Base-by-base conservation (phyloP, 148 eudicot species). In the Camellia lanceoleosa region DNA sequence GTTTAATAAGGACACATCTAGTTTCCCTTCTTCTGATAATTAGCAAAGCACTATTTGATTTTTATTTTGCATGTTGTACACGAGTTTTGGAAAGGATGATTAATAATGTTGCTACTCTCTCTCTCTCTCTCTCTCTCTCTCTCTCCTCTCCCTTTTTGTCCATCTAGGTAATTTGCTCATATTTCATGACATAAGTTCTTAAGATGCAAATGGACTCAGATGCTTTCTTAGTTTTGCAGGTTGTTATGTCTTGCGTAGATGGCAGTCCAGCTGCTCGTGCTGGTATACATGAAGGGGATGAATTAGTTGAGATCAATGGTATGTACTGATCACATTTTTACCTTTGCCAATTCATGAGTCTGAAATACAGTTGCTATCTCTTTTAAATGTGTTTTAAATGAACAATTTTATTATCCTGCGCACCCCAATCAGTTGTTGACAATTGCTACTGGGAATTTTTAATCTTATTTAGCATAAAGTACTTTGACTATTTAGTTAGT, bases 241-340 rank as follows among this genome's bases (percentile, higher is more conserved):
- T 95, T 59, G 93, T 95, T 83, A 76, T 89, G 80, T 91, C 93
- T 52, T 93, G 99, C 76, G 85, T 95, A 63, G 94, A 90, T 78
- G 92, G 88, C 82, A 90, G 98, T 58, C 98, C 98, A 44, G 98
- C 95, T 85, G 93, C 89, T 83, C 95, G 95, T 78, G 93, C 97
- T 75, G 98, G 98, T 63, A 90, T 92, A 75, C 93, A 79, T 63
- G 92, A 90, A 81, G 98, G 98, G 71, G 98, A 94, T 79, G 97
- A 94, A 80, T 80, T 94, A 47, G 84, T 92, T 73, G 98, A 94
- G 83, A 94, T 94, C 74, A 89, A 94, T 75, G 98, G 98, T 94
- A 68, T 62, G 81, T 56, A 68, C 23, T 49, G 20, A 55, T 68
- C 44, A 38, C 18, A 14, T 4, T 70, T 69, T 30, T 59, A 10